Conservation (phyloP, 2,329 filamentous ascomycete genomes). For the Chaetomium sp. region DNA sequence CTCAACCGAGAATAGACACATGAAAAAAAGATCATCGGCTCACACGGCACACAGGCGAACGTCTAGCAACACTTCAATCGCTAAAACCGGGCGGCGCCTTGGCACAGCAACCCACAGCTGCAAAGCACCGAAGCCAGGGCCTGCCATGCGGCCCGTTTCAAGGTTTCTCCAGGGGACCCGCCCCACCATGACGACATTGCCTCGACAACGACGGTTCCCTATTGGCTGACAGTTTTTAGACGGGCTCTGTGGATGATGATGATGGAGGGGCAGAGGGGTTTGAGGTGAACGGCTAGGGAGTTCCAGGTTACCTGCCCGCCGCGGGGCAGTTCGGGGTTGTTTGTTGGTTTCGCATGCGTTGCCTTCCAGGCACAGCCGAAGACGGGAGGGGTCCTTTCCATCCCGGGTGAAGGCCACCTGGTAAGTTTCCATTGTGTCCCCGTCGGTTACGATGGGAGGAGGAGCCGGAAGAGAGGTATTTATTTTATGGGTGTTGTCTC, state of each 20-base stretch:
- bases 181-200: slow-evolving; percentile 12
- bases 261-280: slow-evolving; percentile 1
- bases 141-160: slow-evolving; percentile 6
- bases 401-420: too few species aligned
- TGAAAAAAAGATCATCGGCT: too few species aligned
- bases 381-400: neutral
- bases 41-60: too few species aligned
- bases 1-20: too few species aligned
- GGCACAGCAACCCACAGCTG: too few species aligned
- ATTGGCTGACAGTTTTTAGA: neutral
- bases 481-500: neutral
- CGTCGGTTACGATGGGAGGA: neutral
- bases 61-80: too few species aligned
- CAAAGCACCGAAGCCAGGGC: neutral
- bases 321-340: too few species aligned
- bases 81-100: too few species aligned
- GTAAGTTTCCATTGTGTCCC: too few species aligned
- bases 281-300: too few species aligned
- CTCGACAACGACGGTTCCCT: too few species aligned
- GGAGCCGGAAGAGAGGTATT: neutral
- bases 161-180: slow-evolving; percentile 7
- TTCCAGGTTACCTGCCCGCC: too few species aligned
- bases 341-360: neutral
- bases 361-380: neutral
- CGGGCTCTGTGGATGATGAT: neutral